These are phyloP conservation scores for Boletus rubescentipes DNA, from an alignment of 768 basidiomycete genomes.

Conservation along the genomic window DNA sequence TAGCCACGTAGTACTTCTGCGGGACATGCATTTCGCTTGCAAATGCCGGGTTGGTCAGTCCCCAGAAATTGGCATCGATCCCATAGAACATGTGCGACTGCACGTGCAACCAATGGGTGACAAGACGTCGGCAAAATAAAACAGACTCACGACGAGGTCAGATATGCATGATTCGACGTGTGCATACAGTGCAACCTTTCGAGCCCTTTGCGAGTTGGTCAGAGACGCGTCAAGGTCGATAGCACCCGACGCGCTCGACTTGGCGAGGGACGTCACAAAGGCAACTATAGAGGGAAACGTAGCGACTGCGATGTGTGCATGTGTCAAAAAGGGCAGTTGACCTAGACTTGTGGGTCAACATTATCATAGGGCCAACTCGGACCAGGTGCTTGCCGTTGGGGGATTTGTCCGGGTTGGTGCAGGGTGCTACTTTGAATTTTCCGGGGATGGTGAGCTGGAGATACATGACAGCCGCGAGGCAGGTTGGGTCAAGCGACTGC, in stretches of 20 bases:
- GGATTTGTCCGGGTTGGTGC: constrained; percentile 67
- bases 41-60: constrained; percentile 53
- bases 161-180: constrained; percentile 68
- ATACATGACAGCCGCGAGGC: constrained; percentile 63
- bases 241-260: constrained; percentile 28
- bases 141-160: constrained; percentile 61
- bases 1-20: constrained; percentile 72
- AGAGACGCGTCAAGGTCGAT: constrained; percentile 52
- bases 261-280: constrained; percentile 56
- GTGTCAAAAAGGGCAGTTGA: constrained; percentile 67
- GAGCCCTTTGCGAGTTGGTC: constrained; percentile 46
- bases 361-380: neutral
- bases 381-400: constrained; percentile 56
- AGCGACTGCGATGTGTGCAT: constrained; percentile 51
- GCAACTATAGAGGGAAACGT: constrained; percentile 61
- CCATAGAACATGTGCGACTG: constrained; percentile 69
- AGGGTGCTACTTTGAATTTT: constrained; percentile 60
- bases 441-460: constrained; percentile 70
- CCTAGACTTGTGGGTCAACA: constrained; percentile 41
- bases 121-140: neutral
- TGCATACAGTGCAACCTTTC: constrained; percentile 59
- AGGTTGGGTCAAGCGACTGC: constrained; percentile 65
- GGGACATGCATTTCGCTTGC: constrained; percentile 61
- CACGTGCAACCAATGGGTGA: constrained; percentile 5
- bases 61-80: constrained; percentile 58